Evolutionary conservation across 495 filamentous ascomycete species (phyloP).

Genomic region (Cercophora samala): DNA sequence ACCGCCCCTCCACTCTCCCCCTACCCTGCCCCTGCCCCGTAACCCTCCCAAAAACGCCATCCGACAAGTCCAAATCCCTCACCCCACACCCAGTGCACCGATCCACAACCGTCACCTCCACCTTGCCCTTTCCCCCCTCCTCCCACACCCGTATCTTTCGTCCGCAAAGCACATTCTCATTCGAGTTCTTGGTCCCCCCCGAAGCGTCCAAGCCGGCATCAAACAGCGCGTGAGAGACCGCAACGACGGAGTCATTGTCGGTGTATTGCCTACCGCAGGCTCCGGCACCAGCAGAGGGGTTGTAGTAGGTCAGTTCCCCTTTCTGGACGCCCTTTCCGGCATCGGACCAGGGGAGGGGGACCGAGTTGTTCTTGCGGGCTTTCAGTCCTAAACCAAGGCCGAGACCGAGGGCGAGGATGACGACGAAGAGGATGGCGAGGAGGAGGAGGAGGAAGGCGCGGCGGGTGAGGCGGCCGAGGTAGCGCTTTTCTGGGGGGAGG

Average conservation of each 20-base stretch:
- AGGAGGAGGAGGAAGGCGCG: background rate
- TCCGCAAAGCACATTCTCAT: slow-evolving; percentile 68
- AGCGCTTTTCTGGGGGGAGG: background rate
- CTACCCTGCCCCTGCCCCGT: slow-evolving; percentile 33
- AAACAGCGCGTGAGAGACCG: background rate
- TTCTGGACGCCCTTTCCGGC: background rate
- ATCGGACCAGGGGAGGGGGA: slow-evolving; percentile 4
- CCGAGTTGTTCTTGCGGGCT: background rate
- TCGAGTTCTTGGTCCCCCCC: slow-evolving; percentile 48
- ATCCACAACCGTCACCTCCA: slow-evolving; percentile 72
- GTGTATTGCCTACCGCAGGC: background rate
- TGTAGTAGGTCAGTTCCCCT: background rate
- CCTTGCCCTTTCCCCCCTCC: slow-evolving; percentile 41
- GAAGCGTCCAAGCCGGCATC: background rate
- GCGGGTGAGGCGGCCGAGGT: background rate
- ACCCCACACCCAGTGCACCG: slow-evolving; percentile 63
- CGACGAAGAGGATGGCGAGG: background rate
- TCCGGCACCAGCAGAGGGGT: background rate
- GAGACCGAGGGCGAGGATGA: slow-evolving; percentile 3
- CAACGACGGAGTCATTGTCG: background rate
- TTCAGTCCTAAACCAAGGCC: background rate
- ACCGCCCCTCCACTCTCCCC: slow-evolving; percentile 60
- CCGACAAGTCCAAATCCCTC: slow-evolving; percentile 65
- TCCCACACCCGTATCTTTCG: slow-evolving; percentile 56
- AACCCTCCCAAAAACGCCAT: slow-evolving; percentile 57